Base-by-base conservation (phyloP, 495 filamentous ascomycete genomes). In the Hyaloscypha bicolor region DNA sequence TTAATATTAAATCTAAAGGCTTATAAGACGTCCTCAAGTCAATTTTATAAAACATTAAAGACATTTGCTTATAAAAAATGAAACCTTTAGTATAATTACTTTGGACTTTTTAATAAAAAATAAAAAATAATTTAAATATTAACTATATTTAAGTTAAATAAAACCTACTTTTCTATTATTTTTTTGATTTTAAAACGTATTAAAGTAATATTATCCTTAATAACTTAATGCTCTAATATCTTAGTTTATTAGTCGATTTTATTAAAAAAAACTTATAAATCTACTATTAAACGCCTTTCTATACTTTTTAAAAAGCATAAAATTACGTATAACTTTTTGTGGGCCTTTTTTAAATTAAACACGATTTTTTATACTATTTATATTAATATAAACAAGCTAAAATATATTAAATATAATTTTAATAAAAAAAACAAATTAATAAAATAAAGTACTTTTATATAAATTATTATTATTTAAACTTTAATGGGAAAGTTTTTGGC, bases 181-280 rank as follows among this genome's bases (percentile, higher is more conserved):
- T 57, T 4, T 57, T 32, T 8, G 30, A 57, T 57, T 6, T 57
- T 30, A 32, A 4, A 25, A 19, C 9, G 6, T 57, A 32, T 25
- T 32, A 32, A 32, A 32, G 19, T 57, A 25, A 53, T 25, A 53
- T 25, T 30, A 19, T 25, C 55, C 30, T 57, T 29, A 22, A 57
- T 57, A 6, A 57, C 30, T 57, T 19, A 30, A 57, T 22, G 5
- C 30, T 57, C 4, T 5, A 57, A 19, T 32, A 57, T 57, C 55
- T 57, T 6, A 22, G 30, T 57, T 57, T 57, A 32, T 19, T 57
- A 57, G 5, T 57, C 12, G 30, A 57, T 32, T 57, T 57, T 57
- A 57, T 57, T 32, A n/a, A 30, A 30, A 32, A 57, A 6, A 57
- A 6, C 6, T 32, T 57, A 57, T 57, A 32, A 6, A 30, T 57